These are phyloP conservation scores for Chlamydomonas sp. DNA, from an alignment of 139 green algal genomes.

Conservation along the genomic window DNA sequence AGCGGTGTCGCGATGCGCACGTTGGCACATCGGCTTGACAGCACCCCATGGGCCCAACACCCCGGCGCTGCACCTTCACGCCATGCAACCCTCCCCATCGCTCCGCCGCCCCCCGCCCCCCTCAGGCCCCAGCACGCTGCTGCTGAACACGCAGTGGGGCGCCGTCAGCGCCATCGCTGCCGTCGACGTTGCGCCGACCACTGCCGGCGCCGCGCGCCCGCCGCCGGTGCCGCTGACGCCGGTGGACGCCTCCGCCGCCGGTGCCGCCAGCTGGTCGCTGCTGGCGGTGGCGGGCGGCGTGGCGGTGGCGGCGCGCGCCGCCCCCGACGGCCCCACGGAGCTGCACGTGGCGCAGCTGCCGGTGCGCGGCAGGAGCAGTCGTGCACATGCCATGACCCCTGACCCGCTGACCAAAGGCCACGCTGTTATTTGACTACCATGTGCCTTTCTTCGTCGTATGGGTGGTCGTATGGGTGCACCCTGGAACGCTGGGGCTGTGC, in stretches of 20 bases:
- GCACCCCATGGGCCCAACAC: not conserved
- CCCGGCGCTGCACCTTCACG: too few species aligned
- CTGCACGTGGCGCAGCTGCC: slow-evolving; percentile 53
- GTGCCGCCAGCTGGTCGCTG: slow-evolving; percentile 27
- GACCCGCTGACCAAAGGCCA: too few species aligned
- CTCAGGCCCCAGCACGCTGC: slow-evolving; percentile 51
- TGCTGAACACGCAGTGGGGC: slow-evolving; percentile 83
- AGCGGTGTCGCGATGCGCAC: too few species aligned
- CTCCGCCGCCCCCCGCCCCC: not conserved
- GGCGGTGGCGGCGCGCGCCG: slow-evolving; percentile 43
- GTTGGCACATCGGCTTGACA: too few species aligned
- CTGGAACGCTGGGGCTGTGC: slow-evolving; percentile 9
- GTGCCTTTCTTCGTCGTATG: too few species aligned
- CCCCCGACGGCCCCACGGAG: slow-evolving; percentile 39
- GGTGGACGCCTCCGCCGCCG: slow-evolving; percentile 15
- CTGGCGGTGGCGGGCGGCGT: slow-evolving; percentile 28
- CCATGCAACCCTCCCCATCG: not conserved
- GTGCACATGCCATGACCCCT: not conserved
- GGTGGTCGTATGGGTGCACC: not conserved
- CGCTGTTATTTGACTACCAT: too few species aligned
- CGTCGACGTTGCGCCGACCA: slow-evolving; percentile 57
- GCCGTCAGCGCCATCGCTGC: slow-evolving; percentile 64
- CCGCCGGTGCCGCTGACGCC: slow-evolving; percentile 18
- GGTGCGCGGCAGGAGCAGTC: not conserved
- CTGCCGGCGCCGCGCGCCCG: slow-evolving; percentile 28